A percentile compares a stretch with the other conserved stretches of the same genome.
These are phyloP conservation scores for Pythium brassicae DNA, from an alignment of 352 stramenopile genomes.

Conservation along the genomic window DNA sequence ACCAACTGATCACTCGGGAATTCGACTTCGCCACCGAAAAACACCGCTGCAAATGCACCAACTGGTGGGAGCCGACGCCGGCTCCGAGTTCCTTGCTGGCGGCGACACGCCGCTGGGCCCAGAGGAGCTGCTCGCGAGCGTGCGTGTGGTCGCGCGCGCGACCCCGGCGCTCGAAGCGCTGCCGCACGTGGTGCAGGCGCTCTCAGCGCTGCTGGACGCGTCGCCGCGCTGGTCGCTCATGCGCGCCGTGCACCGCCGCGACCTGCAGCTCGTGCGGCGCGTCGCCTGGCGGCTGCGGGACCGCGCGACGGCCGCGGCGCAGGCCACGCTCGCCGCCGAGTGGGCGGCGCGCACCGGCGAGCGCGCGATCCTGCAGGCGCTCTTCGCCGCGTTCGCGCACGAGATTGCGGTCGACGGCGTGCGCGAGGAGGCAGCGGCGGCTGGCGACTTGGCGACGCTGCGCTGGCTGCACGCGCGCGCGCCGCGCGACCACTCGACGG, in stretches of 20 bases:
- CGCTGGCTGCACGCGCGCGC: slow-evolving; percentile 13
- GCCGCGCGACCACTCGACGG: not conserved
- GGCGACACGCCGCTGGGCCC: not conserved
- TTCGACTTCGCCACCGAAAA: no score
- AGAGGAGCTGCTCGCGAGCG: slow-evolving; percentile 45
- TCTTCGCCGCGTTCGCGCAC: slow-evolving; percentile 3
- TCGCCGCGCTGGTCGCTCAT: slow-evolving; percentile 20
- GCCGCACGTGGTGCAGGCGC: slow-evolving; percentile 19
- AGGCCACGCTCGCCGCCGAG: slow-evolving; percentile 10
- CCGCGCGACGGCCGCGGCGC: not conserved
- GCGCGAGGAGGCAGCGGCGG: slow-evolving; percentile 10
- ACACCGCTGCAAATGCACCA: no score
- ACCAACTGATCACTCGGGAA: no score
- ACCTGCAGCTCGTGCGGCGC: slow-evolving; percentile 9
- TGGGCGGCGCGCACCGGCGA: slow-evolving; percentile 1
- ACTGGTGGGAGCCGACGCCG: no score
- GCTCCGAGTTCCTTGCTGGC: not conserved
- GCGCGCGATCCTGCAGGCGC: slow-evolving; percentile 4
- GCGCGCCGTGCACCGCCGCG: slow-evolving; percentile 3
- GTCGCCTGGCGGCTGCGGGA: not conserved
- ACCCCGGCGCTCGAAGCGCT: slow-evolving; percentile 20
- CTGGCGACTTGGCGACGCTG: slow-evolving; percentile 8
- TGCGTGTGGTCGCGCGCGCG: slow-evolving; percentile 25
- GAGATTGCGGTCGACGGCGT: slow-evolving; percentile 12
- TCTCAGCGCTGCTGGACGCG: slow-evolving; percentile 21